Percentiles rank a stretch among this genome's conserved stretches.
phyloP scores from a whole-genome alignment of 1,284 basidiomycete genomes.

The Pisolithus thermaeus region DNA sequence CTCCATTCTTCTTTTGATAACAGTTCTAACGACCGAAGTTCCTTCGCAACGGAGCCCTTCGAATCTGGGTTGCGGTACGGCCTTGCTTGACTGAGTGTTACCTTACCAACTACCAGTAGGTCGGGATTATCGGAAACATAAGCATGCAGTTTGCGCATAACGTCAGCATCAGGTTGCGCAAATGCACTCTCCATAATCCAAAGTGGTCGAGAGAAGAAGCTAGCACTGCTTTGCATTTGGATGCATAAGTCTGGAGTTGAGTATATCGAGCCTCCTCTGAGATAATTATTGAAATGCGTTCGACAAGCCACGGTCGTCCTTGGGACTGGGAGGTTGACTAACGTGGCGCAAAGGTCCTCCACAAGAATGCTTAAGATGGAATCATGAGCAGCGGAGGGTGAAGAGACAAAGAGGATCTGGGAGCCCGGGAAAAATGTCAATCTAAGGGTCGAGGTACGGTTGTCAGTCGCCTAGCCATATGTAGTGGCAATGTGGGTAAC shows the following conservation, averaged over 20 bases:
- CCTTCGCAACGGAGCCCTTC: neutral
- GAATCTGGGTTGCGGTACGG: neutral
- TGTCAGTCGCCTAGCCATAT: neutral
- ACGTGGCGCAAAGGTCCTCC: neutral
- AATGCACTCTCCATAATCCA: neutral
- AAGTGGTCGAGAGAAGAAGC: neutral
- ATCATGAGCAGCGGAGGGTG: neutral
- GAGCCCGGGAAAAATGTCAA: neutral
- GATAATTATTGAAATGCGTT: neutral
- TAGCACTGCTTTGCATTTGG: neutral
- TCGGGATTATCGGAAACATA: neutral
- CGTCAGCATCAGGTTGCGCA: too few species aligned
- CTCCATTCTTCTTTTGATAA: neutral
- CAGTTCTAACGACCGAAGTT: neutral
- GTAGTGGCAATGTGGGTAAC: neutral
- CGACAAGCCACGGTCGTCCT: neutral
- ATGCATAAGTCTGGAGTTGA: neutral
- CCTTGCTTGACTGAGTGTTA: neutral
- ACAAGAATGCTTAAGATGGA: neutral
- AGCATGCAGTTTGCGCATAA: neutral
- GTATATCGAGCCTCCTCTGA: too few species aligned
- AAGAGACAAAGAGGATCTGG: neutral
- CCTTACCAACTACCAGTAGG: neutral
- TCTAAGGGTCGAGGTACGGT: neutral
- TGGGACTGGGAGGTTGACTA: neutral